Percentiles rank a stretch among this genome's conserved stretches.
phyloP scores from a whole-genome alignment of 805 yeast genomes.

The Lipomyces orientalis region DNA sequence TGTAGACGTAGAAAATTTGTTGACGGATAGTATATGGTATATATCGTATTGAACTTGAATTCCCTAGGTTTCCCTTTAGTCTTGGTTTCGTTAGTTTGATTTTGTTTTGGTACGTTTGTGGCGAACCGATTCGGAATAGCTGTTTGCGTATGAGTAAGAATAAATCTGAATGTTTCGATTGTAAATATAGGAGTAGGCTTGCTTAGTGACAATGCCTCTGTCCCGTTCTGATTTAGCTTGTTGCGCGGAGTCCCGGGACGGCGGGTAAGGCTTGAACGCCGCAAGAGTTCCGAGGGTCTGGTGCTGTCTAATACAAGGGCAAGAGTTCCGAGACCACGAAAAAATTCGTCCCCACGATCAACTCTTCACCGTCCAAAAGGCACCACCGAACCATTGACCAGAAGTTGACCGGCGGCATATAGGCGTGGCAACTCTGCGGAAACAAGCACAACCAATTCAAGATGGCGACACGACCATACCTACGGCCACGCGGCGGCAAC shows the following conservation, averaged over 20 bases:
- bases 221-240: no score
- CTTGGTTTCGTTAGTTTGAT: not conserved
- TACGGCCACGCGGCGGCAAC: not conserved
- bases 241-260: no score
- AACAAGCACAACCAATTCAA: not conserved
- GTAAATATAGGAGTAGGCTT: not conserved
- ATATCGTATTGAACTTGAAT: not conserved
- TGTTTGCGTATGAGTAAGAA: not conserved
- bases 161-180: not conserved
- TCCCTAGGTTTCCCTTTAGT: not conserved
- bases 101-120: not conserved
- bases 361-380: no score
- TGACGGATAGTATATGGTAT: not conserved
- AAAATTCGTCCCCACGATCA: not conserved
- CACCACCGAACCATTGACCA: not conserved
- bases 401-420: not conserved
- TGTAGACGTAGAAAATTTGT: not conserved
- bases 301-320: no score
- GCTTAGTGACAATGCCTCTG: no score
- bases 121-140: no score
- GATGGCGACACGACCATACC: not conserved
- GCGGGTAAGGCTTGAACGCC: no score
- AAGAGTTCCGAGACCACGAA: not conserved
- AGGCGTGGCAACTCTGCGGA: not conserved
- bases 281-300: no score